A percentile compares a stretch with the other conserved stretches of the same genome.
Evolutionary conservation across 768 basidiomycete species (phyloP).

Genomic region (Gloeopeniophorella convolvens): DNA sequence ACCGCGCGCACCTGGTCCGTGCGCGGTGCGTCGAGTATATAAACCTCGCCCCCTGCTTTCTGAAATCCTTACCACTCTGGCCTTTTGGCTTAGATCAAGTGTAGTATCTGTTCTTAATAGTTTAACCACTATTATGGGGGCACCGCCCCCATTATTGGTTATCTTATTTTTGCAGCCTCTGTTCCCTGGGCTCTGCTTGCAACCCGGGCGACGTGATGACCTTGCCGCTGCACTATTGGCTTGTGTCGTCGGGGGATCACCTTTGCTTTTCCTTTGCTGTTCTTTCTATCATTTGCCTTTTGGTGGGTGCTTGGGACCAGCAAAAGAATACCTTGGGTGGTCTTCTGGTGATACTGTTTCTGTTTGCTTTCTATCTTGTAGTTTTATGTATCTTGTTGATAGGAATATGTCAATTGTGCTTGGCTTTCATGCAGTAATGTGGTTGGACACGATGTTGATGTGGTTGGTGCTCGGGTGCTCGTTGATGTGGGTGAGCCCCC

Average conservation of each 20-base stretch:
- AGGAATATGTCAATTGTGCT: too few relatives aligned
- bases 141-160: constrained; percentile 30
- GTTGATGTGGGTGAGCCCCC: too few relatives aligned
- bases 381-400: too few relatives aligned
- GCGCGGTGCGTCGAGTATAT: constrained; percentile 8
- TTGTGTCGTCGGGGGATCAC: constrained; percentile 19
- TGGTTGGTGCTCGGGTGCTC: too few relatives aligned
- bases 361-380: too few relatives aligned
- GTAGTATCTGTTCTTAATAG: constrained; percentile 95
- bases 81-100: constrained; percentile 98
- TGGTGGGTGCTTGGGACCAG: background rate
- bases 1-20: constrained; percentile 19
- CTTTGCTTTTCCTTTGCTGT: constrained; percentile 17
- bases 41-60: background rate
- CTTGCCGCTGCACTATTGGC: constrained; percentile 22
- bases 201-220: constrained; percentile 20
- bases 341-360: too few relatives aligned
- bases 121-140: constrained; percentile 44
- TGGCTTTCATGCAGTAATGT: too few relatives aligned
- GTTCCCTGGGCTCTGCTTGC: constrained; percentile 22
- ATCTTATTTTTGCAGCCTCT: constrained; percentile 30
- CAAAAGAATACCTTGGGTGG: constrained; percentile 10
- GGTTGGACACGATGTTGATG: too few relatives aligned
- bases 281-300: background rate
- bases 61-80: constrained; percentile 67